Conservation (phyloP, 2,329 filamentous ascomycete species). For the Pseudocercospora ulei region DNA sequence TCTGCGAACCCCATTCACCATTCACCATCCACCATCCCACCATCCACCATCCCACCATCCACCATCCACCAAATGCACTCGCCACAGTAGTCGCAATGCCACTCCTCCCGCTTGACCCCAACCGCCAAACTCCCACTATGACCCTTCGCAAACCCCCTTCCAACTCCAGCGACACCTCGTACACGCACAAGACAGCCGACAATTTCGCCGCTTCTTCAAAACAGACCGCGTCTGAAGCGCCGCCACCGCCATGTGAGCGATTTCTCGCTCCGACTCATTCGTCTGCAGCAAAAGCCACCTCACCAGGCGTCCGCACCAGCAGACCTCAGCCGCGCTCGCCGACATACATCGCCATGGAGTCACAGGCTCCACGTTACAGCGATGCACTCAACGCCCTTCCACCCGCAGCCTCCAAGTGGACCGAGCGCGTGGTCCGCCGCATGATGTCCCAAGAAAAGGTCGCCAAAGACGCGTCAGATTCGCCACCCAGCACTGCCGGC, state of each 20-base stretch:
- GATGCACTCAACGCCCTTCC: background rate
- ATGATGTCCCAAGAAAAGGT: constrained; percentile 3
- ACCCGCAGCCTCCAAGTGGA: constrained; percentile 2
- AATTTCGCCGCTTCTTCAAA: background rate
- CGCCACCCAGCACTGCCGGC: constrained; percentile 3
- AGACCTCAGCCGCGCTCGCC: constrained; percentile 2
- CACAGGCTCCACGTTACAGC: constrained; percentile 3
- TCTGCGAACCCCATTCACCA: no score
- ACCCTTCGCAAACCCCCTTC: background rate
- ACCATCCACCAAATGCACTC: background rate
- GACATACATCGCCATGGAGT: constrained; percentile 2
- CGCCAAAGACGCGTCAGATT: background rate
- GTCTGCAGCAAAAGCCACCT: constrained; percentile 24
- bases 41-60: no score
- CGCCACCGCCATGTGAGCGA: constrained; percentile 6
- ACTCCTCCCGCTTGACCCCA: background rate
- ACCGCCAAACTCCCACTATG: background rate
- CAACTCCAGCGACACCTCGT: background rate
- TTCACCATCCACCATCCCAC: no score
- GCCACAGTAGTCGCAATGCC: background rate
- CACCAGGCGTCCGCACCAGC: constrained; percentile 7
- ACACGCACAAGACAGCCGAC: background rate
- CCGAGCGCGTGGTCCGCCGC: constrained; percentile 6
- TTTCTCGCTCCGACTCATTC: constrained; percentile 25
- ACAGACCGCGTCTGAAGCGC: background rate